A percentile compares a stretch with the other conserved stretches of the same genome.
These are phyloP conservation scores for Boletus huronensis DNA, from an alignment of 768 basidiomycete species.

Conservation along the genomic window DNA sequence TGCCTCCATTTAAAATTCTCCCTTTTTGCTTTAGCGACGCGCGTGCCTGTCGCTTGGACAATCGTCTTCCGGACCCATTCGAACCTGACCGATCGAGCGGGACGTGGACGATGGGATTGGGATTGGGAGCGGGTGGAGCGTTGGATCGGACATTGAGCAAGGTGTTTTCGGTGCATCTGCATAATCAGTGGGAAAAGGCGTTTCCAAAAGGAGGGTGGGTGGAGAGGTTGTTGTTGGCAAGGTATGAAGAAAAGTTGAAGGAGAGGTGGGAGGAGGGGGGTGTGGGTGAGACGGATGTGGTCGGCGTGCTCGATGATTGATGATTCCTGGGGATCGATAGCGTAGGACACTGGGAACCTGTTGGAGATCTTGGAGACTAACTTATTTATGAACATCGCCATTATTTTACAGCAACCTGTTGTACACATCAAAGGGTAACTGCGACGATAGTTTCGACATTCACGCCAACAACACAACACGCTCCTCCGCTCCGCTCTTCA, in stretches of 20 bases:
- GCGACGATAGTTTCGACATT: neutral
- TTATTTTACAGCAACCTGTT: neutral
- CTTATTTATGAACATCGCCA: too few relatives aligned
- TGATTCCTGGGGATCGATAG: too few relatives aligned
- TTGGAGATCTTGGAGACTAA: too few relatives aligned
- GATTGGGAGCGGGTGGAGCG: conserved; percentile 57
- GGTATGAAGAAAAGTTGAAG: conserved; percentile 46
- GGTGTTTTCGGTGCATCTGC: conserved; percentile 87
- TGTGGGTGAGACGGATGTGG: neutral
- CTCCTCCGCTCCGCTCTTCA: conserved; percentile 4
- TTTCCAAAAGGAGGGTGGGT: conserved; percentile 89
- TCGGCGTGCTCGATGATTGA: neutral
- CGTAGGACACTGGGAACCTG: too few relatives aligned
- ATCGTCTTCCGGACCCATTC: conserved; percentile 92
- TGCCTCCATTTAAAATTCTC: conserved; percentile 86
- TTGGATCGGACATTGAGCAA: conserved; percentile 60
- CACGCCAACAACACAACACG: conserved; percentile 9
- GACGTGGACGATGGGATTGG: conserved; percentile 66
- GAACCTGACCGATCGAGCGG: conserved; percentile 47
- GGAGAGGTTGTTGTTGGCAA: conserved; percentile 65
- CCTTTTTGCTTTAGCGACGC: conserved; percentile 96
- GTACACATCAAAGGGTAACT: neutral
- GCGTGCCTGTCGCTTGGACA: conserved; percentile 87
- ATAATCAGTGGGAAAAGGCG: conserved; percentile 92
- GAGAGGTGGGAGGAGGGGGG: neutral